Base-by-base conservation (phyloP, 2,329 filamentous ascomycete species). In the Apiospora arundinis region DNA sequence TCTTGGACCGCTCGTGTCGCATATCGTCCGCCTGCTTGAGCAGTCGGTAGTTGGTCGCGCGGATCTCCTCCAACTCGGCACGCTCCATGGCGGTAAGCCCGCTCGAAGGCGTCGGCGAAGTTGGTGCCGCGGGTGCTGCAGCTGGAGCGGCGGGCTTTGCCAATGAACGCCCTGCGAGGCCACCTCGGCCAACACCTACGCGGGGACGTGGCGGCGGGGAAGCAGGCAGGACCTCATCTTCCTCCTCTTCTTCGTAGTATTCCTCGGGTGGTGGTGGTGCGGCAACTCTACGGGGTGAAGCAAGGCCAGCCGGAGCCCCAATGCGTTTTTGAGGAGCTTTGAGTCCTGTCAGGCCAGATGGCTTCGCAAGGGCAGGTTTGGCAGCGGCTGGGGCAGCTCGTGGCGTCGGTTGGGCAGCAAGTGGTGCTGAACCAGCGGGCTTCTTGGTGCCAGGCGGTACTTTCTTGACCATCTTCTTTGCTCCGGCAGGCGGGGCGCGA, bases 1-100 rank as follows among this genome's bases (percentile, higher is more conserved):
- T 88, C 78, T 92, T 95, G 71, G 91, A 90, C 73, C 94, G 92
- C 79, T 98, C 95, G 66, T 93, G 90, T 70, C 94, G 90, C 76
- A 95, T 85, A 63, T 97, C 95, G 70, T 97, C 94, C 12, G 91
- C 90, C 74, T 94, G 90, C 70, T 91, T 90, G 28, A 89, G 86
- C 6, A 97, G 85, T 42, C 92, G 89, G 67, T 98, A 95, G 76
- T 95, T 95, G 73, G 97, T 92, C 16, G 91, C 86, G 48, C 95
- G 92, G 16, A 98, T 88, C 78, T 97, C 95, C 74, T 97, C 94
- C 1, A 99, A 85, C 80, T 99, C 95, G n/a, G 94, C 93, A 60
- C 93, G 90, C 79, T 99, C 96, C n/a, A 93, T 87, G 11, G 92
- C 88, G 25, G 91, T 89, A 67, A 97, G 86, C 0, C 92, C 92